Conservation (phyloP, 176 grass and related monocot species). For the Microstegium vimineum region DNA sequence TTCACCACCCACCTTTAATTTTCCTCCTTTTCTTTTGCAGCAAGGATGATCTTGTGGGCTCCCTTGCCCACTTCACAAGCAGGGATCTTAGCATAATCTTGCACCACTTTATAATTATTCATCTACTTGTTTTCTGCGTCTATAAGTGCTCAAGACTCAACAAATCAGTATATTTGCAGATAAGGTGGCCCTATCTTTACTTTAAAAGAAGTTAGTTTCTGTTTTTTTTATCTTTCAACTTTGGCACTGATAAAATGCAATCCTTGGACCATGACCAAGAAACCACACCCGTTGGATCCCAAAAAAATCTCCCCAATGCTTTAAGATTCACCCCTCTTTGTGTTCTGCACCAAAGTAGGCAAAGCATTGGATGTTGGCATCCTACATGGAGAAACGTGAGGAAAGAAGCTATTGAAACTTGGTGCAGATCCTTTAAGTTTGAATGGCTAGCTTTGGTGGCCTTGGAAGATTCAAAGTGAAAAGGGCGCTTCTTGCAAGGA, state of each 20-base stretch:
- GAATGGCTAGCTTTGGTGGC: slow-evolving; percentile 44
- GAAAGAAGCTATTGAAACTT: slow-evolving; percentile 41
- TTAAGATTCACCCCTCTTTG: slow-evolving; percentile 44
- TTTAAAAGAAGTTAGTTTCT: slow-evolving; percentile 35
- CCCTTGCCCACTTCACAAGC: slow-evolving; percentile 37
- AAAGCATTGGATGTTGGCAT: slow-evolving; percentile 35
- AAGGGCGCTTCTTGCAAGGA: slow-evolving; percentile 33
- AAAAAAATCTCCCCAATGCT: slow-evolving; percentile 13
- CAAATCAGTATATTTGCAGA: slow-evolving; percentile 10
- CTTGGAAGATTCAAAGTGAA: slow-evolving; percentile 66
- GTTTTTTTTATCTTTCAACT: slow-evolving; percentile 29
- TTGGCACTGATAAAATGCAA: slow-evolving; percentile 36
- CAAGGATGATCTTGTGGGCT: slow-evolving; percentile 42
- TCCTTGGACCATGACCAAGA: slow-evolving; percentile 54
- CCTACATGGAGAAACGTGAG: slow-evolving; percentile 41
- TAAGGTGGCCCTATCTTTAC: slow-evolving; percentile 22
- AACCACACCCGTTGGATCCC: slow-evolving; percentile 24
- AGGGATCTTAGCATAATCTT: slow-evolving; percentile 36
- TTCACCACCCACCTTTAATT: slow-evolving; percentile 29
- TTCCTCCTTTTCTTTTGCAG: slow-evolving; percentile 32
- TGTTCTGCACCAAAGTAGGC: slow-evolving; percentile 30
- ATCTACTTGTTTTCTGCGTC: neutral
- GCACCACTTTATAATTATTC: slow-evolving; percentile 20
- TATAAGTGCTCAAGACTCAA: slow-evolving; percentile 23
- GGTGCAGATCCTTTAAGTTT: slow-evolving; percentile 39